Conservation (phyloP, 2,329 filamentous ascomycete genomes). For the Microdochium nivale region DNA sequence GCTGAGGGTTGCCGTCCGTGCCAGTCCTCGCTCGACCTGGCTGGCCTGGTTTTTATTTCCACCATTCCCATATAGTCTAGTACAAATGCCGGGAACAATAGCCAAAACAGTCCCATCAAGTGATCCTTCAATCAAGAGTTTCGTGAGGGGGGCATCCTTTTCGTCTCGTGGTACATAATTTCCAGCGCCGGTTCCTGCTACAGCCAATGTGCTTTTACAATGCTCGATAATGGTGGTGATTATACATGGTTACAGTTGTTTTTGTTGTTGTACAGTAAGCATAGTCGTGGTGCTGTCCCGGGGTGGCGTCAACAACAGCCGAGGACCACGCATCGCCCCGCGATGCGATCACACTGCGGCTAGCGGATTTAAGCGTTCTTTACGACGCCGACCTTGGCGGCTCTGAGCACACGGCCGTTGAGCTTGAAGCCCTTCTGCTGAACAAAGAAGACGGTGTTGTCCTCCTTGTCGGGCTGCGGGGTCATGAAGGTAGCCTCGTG, state of each 20-base stretch:
- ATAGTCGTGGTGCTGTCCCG: neutral
- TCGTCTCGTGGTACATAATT: neutral
- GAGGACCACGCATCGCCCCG: neutral
- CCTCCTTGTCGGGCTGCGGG: slow-evolving; percentile 77
- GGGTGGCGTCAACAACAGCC: neutral
- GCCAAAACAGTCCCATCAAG: neutral
- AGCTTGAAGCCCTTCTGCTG: slow-evolving; percentile 95
- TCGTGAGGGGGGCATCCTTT: neutral
- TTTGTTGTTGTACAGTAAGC: neutral
- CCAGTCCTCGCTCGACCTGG: too few species aligned
- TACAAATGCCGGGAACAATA: neutral
- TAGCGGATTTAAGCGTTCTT: slow-evolving; percentile 49
- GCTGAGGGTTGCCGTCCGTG: too few species aligned
- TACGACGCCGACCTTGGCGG: slow-evolving; percentile 92
- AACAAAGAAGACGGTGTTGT: slow-evolving; percentile 82
- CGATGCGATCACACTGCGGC: neutral
- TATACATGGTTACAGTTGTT: neutral
- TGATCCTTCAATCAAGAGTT: neutral
- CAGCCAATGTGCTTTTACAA: neutral
- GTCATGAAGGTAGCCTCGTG: slow-evolving; percentile 97
- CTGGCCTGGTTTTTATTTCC: too few species aligned
- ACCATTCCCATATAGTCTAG: neutral
- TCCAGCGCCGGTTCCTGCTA: neutral
- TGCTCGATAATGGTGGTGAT: neutral
- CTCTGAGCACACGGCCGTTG: slow-evolving; percentile 81